Base-by-base conservation (phyloP, 2,329 filamentous ascomycete genomes). In the Fusarium beomiforme region DNA sequence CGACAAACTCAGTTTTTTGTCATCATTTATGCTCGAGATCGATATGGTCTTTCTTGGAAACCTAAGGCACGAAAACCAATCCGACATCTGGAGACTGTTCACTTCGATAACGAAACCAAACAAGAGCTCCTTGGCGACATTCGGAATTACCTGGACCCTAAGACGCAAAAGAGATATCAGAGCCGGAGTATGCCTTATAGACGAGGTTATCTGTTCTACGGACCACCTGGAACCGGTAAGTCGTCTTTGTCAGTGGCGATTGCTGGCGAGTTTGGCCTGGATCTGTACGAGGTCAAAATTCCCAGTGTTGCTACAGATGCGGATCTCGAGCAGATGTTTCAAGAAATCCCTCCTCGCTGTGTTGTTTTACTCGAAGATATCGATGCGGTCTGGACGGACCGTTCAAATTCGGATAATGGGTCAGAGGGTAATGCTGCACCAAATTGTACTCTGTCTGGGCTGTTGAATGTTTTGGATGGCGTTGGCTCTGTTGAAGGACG, bases 401-500 rank as follows among this genome's bases (percentile, higher is more conserved):
- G 77, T 3, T 66, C 71, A 1, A 69, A 57, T 11, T 31, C 64
- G 1, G 69, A 72, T 19, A 72, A 53, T 17, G 64, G 70, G 8
- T 61, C 73, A 8, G 71, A 76, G 4, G 69, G 67, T 10, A 69
- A 64, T 19, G 57, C 41, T 10, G 53, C 68, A 0, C 74, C 74
- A 9, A 76, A 71, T 23, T 82, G 80, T 63, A 90, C 89, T 1
- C 82, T 93, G 2, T 91, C 90, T 0, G 90, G 89, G 0, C 81
- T 93, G 0, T 82, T 93, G 29, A 93, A 93, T 66, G 88, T 90
- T 12, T 86, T 93, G 13, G 91, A 93, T 70, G 91, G 91, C 5
- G 90, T 92, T 0, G 90, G 90, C 0, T 89, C 89, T 0, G 87
- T 89, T 56, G 91, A 93, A 80, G 91, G 91, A 3, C 86, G 90